Base-by-base conservation (phyloP, 495 filamentous ascomycete species). In the Achaetomiella virescens region DNA sequence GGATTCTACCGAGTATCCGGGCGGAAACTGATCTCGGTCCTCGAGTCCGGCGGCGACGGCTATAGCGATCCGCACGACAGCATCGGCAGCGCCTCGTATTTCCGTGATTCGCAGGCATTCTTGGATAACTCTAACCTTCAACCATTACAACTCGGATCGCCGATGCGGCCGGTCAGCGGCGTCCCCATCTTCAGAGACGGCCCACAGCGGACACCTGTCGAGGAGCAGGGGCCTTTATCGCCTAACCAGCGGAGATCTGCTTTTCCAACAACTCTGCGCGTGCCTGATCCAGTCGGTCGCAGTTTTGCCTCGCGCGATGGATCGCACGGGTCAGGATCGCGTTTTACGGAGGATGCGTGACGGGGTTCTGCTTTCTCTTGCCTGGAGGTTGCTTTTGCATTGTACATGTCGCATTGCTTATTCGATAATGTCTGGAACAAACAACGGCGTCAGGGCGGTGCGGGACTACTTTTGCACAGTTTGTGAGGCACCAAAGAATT, bases 1-100 rank as follows among this genome's bases (percentile, higher is more conserved):
- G 78, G 76, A 3, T 76, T 80, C 57, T 72, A 79, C 41, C 73
- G 76, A 15, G 70, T 91, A 5, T 85, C 86, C 6, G 88, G 88
- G 33, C 77, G 82, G 50, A 90, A 90, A 60, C 71, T 91, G n/a
- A 76, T 80, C 6, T 83, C 88, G 15, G 86, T 89, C 5, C 70
- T 90, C 33, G 77, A 81, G 36, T 79, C 79, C 33, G 84, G 87
- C 42, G 84, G 86, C 18, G 84, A 89, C 66, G 86, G 86, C 3
- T 89, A 84, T 62, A 80, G 80, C 55, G 85, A 82, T 49, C 77
- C 75, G n/a, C 70, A 69, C 55, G 71, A 65, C 24, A 78, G 74
- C 53, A 57, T 72, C 20, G 58, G 76, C 55, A 77, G 73, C 61
- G 64, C 65, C 45, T 75, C 77, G 29, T 78, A 76, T 29, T 81